A percentile compares a stretch with the other conserved stretches of the same genome.
Evolutionary conservation across 306 rosid genomes (phyloP).

Genomic region (Heteromeles arbutifolia): DNA sequence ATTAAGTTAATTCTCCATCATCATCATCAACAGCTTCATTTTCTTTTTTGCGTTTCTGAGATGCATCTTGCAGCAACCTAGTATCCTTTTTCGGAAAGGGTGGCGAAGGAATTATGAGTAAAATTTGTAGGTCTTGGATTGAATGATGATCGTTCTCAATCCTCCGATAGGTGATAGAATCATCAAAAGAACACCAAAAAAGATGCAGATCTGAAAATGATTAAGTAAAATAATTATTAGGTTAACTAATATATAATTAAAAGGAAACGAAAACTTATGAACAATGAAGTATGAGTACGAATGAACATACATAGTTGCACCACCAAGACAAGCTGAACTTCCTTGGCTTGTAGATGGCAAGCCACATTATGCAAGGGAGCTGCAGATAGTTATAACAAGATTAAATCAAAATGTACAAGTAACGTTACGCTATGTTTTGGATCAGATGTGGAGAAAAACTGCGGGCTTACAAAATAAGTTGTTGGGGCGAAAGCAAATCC

Average conservation of each 20-base stretch:
- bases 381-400: conserved; percentile 21
- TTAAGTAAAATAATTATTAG: neutral
- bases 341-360: conserved; percentile 67
- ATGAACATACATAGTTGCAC: conserved; percentile 53
- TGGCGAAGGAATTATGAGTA: conserved; percentile 36
- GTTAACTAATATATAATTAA: neutral
- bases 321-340: conserved; percentile 72
- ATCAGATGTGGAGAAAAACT: neutral
- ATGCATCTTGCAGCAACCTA: neutral
- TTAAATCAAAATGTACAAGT: neutral
- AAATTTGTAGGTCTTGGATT: conserved; percentile 49
- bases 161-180: conserved; percentile 72
- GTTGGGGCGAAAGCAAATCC: conserved; percentile 94
- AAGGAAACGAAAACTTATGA: neutral
- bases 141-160: conserved; percentile 54
- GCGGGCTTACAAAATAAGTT: conserved; percentile 60
- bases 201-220: conserved; percentile 62
- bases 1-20: neutral
- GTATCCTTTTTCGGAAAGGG: neutral
- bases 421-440: neutral
- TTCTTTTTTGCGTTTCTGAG: neutral
- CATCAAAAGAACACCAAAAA: conserved; percentile 53
- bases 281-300: neutral
- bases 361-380: conserved; percentile 93
- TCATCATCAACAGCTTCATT: neutral